Evolutionary conservation across 1,284 basidiomycete genomes (phyloP).

Genomic region (Rhizoctonia solani): DNA sequence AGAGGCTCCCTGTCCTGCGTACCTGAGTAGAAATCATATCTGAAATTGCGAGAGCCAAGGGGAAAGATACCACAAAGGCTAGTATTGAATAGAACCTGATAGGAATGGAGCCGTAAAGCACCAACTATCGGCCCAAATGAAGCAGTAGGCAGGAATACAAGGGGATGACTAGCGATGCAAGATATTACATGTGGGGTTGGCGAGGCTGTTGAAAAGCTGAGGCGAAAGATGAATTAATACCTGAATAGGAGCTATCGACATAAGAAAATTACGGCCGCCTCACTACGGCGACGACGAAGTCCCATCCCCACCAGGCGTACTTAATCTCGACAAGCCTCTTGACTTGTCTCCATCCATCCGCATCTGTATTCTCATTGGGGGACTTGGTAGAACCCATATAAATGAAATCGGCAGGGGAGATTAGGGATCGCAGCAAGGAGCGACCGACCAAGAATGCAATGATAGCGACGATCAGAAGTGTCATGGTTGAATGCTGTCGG

Average conservation of each 20-base stretch:
- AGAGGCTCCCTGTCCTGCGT: no score
- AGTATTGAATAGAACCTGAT: no score
- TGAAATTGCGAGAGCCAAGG: no score
- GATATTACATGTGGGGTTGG: slow-evolving; percentile 33
- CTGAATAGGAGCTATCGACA: background rate
- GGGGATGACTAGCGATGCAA: no score
- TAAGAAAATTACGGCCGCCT: slow-evolving; percentile 54
- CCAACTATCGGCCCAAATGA: no score
- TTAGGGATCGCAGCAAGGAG: slow-evolving; percentile 81
- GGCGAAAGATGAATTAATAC: slow-evolving; percentile 35
- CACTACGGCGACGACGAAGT: slow-evolving; percentile 67
- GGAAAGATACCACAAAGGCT: no score
- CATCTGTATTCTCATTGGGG: slow-evolving; percentile 34
- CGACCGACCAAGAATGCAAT: slow-evolving; percentile 92
- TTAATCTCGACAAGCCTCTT: slow-evolving; percentile 77
- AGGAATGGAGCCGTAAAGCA: no score
- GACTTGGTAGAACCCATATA: slow-evolving; percentile 54
- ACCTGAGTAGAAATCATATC: no score
- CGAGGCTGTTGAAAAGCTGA: no score
- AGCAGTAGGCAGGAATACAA: no score
- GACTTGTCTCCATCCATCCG: slow-evolving; percentile 79
- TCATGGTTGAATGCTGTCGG: slow-evolving; percentile 52
- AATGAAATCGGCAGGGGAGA: slow-evolving; percentile 91
- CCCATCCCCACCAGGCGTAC: slow-evolving; percentile 76
- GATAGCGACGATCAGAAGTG: slow-evolving; percentile 76